Percentiles rank a stretch among this genome's conserved stretches.
Conservation (phyloP, 352 stramenopile species). For the Phytophthora litchii region DNA sequence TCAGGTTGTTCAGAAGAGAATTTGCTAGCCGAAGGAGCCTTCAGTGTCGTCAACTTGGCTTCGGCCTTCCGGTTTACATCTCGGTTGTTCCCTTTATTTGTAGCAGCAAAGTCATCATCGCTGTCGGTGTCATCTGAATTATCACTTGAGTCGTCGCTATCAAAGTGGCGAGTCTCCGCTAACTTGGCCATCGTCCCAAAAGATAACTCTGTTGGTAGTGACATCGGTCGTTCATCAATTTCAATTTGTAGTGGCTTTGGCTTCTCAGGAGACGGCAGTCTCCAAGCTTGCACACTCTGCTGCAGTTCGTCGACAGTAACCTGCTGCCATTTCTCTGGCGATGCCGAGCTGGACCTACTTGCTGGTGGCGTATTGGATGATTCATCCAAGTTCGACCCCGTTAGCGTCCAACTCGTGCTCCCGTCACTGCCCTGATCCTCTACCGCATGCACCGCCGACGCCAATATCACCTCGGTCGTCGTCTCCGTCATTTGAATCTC, state of each 20-base stretch:
- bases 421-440: conserved; percentile 26
- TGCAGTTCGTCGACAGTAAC: not conserved
- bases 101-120: conserved; percentile 4
- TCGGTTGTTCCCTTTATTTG: conserved; percentile 5
- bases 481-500: conserved; percentile 25
- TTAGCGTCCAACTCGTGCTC: conserved; percentile 24
- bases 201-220: conserved; percentile 20
- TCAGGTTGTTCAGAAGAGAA: conserved; percentile 10
- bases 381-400: conserved; percentile 17
- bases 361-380: conserved; percentile 16
- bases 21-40: not conserved
- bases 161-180: conserved; percentile 33
- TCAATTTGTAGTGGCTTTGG: conserved; percentile 3
- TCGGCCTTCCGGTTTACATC: conserved; percentile 4
- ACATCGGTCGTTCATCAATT: conserved; percentile 2
- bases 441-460: conserved; percentile 1
- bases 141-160: conserved; percentile 38
- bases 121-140: conserved; percentile 16
- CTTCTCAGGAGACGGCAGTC: not conserved
- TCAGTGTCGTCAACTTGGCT: not conserved
- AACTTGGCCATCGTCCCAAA: conserved; percentile 32
- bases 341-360: conserved; percentile 22
- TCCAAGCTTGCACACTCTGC: not conserved
- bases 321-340: conserved; percentile 16
- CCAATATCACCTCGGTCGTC: conserved; percentile 2